These are phyloP conservation scores for Carex parvula DNA, from an alignment of 176 grass and related monocot genomes.

Conservation along the genomic window DNA sequence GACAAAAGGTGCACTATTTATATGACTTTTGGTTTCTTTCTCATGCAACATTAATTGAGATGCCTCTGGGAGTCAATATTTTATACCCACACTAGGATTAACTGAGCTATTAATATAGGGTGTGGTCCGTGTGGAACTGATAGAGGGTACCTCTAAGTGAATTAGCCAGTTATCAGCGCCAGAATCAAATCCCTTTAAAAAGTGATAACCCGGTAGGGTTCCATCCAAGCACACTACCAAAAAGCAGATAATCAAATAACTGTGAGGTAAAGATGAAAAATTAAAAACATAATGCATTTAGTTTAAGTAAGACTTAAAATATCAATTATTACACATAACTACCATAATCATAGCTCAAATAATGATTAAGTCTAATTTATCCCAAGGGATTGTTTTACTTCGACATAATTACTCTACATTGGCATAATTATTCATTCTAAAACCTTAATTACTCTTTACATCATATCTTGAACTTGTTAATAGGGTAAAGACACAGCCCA, in stretches of 20 bases:
- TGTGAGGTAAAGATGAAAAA: neutral
- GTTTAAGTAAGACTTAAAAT: neutral
- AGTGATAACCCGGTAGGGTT: conserved; percentile 62
- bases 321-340: neutral
- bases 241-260: neutral
- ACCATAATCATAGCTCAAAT: neutral
- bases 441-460: neutral
- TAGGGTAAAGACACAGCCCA: neutral
- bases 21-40: neutral
- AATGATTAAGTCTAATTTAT: neutral
- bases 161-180: conserved; percentile 58
- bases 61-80: neutral
- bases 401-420: neutral
- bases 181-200: conserved; percentile 52
- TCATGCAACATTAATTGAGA: neutral
- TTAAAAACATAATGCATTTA: neutral
- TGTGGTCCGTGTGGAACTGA: neutral
- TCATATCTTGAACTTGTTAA: neutral
- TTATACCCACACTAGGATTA: neutral
- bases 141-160: conserved; percentile 47
- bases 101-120: neutral
- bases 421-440: neutral
- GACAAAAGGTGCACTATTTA: neutral
- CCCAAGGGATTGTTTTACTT: neutral
- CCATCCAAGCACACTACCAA: conserved; percentile 80